Base-by-base conservation (phyloP, 2,329 filamentous ascomycete genomes). In the Fusarium buharicum region DNA sequence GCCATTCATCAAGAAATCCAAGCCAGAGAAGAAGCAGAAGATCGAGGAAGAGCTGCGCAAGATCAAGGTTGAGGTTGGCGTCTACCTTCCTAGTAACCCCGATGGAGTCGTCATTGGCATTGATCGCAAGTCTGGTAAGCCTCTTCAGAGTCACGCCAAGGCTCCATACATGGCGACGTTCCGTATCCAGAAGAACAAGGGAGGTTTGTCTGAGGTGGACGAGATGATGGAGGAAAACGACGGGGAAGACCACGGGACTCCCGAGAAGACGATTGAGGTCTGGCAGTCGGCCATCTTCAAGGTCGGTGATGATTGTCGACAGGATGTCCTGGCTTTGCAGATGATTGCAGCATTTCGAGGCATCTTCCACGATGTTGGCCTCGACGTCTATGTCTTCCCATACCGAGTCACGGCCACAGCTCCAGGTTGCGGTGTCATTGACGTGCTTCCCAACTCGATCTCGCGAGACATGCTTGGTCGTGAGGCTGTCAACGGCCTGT, bases 281-380 rank as follows among this genome's bases (percentile, higher is more conserved):
- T 98, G 95, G 96, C 95, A 99, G 76, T 96, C 93, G 2, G 95
- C 94, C 53, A 99, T 99, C 72, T 99, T 99, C 87, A 99, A 99
- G 76, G 96, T 99, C 44, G 95, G 95, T 61, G 95, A 99, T 74
- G 95, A 99, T 76, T 98, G 95, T 74, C 90, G 95, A 46, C 95
- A 99, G 78, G 96, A 99, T 71, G 91, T 99, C 48, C 83, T 99
- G 58, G 95, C 95, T 2, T 81, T 99, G 60, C 95, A 99, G 77
- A 96, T 99, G 90, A 97, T 99, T 74, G 90, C 95, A 1, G 93
- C 93, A 1, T 99, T 99, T 82, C 89, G 95, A 20, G 93, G 93
- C 62, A 99, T 99, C 71, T 99, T 98, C 83, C 91, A 96, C 75
- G 90, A 87, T 64, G 91, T 98, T 36, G 96, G 96, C 0, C 85